phyloP scores from a whole-genome alignment of 1,139 yeast species.

The Suhomyces taliae region DNA sequence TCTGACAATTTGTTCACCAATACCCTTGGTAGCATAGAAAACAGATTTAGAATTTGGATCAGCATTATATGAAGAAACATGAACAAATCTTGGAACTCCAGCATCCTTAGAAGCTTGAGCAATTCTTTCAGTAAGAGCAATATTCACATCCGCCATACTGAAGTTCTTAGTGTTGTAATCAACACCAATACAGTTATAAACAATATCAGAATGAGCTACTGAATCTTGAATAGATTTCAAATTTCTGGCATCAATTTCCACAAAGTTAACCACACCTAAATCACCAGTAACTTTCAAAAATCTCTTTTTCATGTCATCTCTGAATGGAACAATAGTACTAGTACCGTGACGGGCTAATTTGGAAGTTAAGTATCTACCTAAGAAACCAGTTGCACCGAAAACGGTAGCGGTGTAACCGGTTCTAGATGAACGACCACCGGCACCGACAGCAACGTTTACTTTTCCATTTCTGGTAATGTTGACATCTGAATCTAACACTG shows the following conservation, averaged over 20 bases:
- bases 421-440: constrained; percentile 84
- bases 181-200: constrained; percentile 76
- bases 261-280: constrained; percentile 81
- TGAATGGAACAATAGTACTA: constrained; percentile 68
- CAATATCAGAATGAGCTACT: constrained; percentile 81
- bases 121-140: constrained; percentile 75
- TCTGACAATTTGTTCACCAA: constrained; percentile 71
- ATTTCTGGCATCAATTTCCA: constrained; percentile 83
- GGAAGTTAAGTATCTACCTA: constrained; percentile 72
- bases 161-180: constrained; percentile 80
- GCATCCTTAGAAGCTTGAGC: constrained; percentile 72
- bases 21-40: constrained; percentile 78
- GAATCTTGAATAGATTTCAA: constrained; percentile 73
- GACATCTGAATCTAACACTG: constrained; percentile 56
- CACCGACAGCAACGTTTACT: constrained; percentile 65
- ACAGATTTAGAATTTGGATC: constrained; percentile 65
- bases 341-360: constrained; percentile 85
- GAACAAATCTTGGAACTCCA: constrained; percentile 73
- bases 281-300: constrained; percentile 84
- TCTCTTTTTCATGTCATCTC: constrained; percentile 79
- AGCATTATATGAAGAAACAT: constrained; percentile 81
- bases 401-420: constrained; percentile 92
- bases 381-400: constrained; percentile 79
- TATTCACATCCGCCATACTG: constrained; percentile 78
- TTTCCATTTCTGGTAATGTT: constrained; percentile 78